These are phyloP conservation scores for Trichosporon sp. DNA, from an alignment of 1,284 basidiomycete genomes.

Conservation along the genomic window DNA sequence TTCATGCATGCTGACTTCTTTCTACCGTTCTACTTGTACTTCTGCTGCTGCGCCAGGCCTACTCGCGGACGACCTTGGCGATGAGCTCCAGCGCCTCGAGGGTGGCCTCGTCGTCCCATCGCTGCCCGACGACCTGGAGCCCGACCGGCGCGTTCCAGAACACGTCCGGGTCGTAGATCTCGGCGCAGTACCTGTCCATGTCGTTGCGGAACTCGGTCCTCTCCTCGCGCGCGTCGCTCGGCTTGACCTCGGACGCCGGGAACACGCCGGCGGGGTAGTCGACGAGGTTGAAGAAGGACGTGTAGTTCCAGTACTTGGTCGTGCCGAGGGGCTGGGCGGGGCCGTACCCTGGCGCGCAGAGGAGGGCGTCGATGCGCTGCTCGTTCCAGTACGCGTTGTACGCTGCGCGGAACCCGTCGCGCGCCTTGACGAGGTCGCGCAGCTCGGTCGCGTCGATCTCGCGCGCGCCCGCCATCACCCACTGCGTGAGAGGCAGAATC, in stretches of 20 bases:
- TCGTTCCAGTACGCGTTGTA: constrained; percentile 28
- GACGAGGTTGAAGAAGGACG: constrained; percentile 62
- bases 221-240: constrained; percentile 9
- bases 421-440: constrained; percentile 31
- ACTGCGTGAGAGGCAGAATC: constrained; percentile 33
- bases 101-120: constrained; percentile 30
- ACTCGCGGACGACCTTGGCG: constrained; percentile 5
- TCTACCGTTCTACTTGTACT: neutral
- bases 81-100: constrained; percentile 22
- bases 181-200: constrained; percentile 54
- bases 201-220: constrained; percentile 53
- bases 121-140: constrained; percentile 23
- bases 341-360: constrained; percentile 37
- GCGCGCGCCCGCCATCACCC: constrained; percentile 22
- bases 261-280: constrained; percentile 64
- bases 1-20: neutral
- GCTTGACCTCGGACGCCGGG: constrained; percentile 55
- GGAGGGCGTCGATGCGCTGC: constrained; percentile 37
- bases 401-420: constrained; percentile 29
- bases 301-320: constrained; percentile 53
- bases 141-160: constrained; percentile 26
- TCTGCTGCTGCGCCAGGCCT: neutral
- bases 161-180: constrained; percentile 30
- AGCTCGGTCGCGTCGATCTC: constrained; percentile 24
- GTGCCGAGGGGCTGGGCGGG: constrained; percentile 36